Percentiles rank a stretch among this genome's conserved stretches.
Evolutionary conservation across 1,139 yeast genomes (phyloP).

Genomic region (Geotrichum candidum): DNA sequence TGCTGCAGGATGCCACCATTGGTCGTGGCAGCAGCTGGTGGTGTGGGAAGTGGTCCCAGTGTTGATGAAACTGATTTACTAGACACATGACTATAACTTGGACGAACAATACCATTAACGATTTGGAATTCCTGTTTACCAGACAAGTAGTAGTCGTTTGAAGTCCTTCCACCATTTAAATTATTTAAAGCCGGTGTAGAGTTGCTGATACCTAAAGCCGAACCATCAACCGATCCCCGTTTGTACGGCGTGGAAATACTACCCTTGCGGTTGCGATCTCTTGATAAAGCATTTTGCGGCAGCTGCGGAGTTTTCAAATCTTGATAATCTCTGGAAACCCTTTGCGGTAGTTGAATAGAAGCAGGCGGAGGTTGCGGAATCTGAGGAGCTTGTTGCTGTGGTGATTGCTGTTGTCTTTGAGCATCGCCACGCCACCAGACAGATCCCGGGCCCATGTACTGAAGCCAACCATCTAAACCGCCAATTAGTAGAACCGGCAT

Average conservation of each 20-base stretch:
- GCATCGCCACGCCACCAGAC: conserved; percentile 15
- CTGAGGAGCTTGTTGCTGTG: background rate
- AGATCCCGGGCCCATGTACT: conserved; percentile 23
- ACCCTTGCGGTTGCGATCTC: conserved; percentile 8
- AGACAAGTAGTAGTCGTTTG: background rate
- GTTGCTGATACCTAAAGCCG: background rate
- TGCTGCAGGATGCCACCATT: background rate
- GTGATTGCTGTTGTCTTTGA: background rate
- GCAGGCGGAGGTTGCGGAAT: background rate
- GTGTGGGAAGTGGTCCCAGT: background rate
- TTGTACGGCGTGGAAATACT: conserved; percentile 1
- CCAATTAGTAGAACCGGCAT: conserved; percentile 54
- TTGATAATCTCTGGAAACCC: background rate
- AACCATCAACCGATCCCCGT: conserved; percentile 1
- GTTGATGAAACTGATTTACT: background rate
- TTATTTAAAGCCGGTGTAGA: background rate
- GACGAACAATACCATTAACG: conserved; percentile 10
- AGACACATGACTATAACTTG: conserved; percentile 10
- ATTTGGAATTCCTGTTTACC: background rate
- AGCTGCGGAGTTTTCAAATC: conserved; percentile 9
- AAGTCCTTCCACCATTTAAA: background rate
- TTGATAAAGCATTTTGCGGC: conserved; percentile 8
- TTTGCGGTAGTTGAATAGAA: background rate
- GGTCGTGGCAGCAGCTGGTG: background rate
- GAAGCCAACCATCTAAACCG: conserved; percentile 46